Base-by-base conservation (phyloP, 441 rosid genomes). In the Cnidoscolus chayamansa region DNA sequence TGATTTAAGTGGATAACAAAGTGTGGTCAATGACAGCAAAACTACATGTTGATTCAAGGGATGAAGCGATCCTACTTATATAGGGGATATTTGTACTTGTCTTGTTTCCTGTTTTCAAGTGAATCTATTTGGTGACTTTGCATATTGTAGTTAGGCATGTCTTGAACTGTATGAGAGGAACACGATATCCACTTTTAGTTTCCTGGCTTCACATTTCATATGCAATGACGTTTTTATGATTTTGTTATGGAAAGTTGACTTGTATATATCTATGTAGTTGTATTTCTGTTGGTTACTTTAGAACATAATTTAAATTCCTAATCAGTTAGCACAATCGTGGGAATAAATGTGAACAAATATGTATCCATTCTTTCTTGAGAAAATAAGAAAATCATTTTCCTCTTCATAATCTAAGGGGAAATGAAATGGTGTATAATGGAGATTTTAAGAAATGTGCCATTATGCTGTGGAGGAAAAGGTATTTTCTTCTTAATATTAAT, bases 401-500 rank as follows among this genome's bases (percentile, higher is more conserved):
- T 25, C 25, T 25, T 25, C 40, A 35, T 35, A 15, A 1, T 31
- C 2, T 4, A 31, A 61, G 65, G 56, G 49, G 48, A 55, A 40
- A 59, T 64, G 48, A 55, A 40, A 59, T 64, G 74, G 72, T 32
- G 47, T 8, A 32, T 60, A 4, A 30, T 60, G 61, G 61, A 8
- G 43, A 63, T 5, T 40, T 40, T 40, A 40, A 37, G 47, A 69
- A 66, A 73, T 40, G 30, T 30, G 54, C 25, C 56, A 17, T 19
- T 68, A 37, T 63, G 19, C 31, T 47, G 37, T 48, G 49, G 67
- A 70, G 66, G 53, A 48, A 54, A 51, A 51, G 53, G 9, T 40
- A 73, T 12, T 69, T 51, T 45, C 37, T 53, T 5, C 68, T 74
- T 54, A 11, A 19, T 63, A 0, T 43, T 31, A 63, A 62, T 63